Evolutionary conservation across 139 green algal species (phyloP).

Genomic region (Raphidocelis subcapitata): DNA sequence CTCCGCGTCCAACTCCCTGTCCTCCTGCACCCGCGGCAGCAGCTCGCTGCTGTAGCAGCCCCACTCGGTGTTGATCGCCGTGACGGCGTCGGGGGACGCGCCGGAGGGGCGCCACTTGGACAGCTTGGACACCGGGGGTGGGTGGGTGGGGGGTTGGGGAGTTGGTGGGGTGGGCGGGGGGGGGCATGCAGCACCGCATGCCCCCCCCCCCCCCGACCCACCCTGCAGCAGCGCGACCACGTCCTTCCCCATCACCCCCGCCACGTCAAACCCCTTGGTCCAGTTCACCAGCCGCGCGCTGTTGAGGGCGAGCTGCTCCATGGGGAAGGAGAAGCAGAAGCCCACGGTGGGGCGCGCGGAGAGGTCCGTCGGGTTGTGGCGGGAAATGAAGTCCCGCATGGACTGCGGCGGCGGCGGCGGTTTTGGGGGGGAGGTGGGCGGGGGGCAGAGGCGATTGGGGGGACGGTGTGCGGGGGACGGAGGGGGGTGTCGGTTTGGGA

Average conservation of each 20-base stretch:
- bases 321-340: constrained; percentile 93
- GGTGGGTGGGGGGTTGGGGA: too few relatives aligned
- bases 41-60: constrained; percentile 57
- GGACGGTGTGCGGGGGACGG: too few relatives aligned
- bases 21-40: constrained; percentile 62
- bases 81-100: constrained; percentile 14
- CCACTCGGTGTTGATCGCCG: constrained; percentile 78
- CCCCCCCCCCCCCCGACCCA: background rate
- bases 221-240: constrained; percentile 45
- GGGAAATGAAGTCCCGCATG: too few relatives aligned
- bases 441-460: too few relatives aligned
- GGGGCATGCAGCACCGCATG: too few relatives aligned
- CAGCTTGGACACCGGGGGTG: constrained; percentile 26
- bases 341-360: constrained; percentile 57
- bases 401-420: too few relatives aligned
- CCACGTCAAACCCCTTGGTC: constrained; percentile 82
- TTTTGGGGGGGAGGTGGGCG: too few relatives aligned
- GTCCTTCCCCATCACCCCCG: constrained; percentile 42
- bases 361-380: too few relatives aligned
- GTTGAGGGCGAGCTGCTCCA: constrained; percentile 77
- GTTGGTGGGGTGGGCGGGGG: background rate
- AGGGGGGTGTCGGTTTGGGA: too few relatives aligned
- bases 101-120: constrained; percentile 42
- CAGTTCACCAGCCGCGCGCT: constrained; percentile 79
- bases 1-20: constrained; percentile 66